Conservation (phyloP, 495 filamentous ascomycete species). For the Peziza echinospora region DNA sequence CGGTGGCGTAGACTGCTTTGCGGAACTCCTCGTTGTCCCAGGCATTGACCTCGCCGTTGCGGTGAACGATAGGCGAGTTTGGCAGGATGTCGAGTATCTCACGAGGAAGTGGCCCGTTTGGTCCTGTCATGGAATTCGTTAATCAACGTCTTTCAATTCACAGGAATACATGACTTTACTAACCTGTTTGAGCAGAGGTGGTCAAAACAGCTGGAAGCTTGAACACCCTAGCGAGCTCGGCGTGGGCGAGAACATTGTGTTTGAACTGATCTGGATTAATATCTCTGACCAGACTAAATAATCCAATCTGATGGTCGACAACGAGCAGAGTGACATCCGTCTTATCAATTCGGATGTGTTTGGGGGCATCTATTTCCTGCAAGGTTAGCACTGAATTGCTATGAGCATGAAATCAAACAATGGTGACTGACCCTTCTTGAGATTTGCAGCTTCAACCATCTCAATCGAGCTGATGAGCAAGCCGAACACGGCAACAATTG, state of each 20-base stretch:
- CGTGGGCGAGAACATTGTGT: slow-evolving; percentile 48
- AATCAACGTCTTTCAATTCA: neutral
- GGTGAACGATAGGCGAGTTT: slow-evolving; percentile 39
- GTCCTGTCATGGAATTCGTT: slow-evolving; percentile 23
- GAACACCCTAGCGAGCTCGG: slow-evolving; percentile 43
- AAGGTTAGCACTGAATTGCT: too few relatives aligned
- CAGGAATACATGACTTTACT: neutral
- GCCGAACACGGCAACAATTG: too few relatives aligned
- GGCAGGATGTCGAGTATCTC: slow-evolving; percentile 51
- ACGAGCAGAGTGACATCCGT: slow-evolving; percentile 41
- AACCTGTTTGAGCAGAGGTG: slow-evolving; percentile 34
- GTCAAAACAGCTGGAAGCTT: slow-evolving; percentile 48
- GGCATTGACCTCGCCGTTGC: slow-evolving; percentile 56
- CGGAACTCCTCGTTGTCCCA: slow-evolving; percentile 61
- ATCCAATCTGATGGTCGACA: slow-evolving; percentile 52
- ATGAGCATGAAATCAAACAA: too few relatives aligned
- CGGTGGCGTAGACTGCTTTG: slow-evolving; percentile 38
- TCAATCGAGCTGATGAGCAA: too few relatives aligned
- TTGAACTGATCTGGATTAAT: slow-evolving; percentile 38
- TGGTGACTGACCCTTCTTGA: too few relatives aligned
- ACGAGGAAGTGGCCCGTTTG: slow-evolving; percentile 48
- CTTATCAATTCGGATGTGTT: slow-evolving; percentile 30
- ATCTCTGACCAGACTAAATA: slow-evolving; percentile 43
- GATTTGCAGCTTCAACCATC: too few relatives aligned
- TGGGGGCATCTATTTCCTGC: too few relatives aligned